These are phyloP conservation scores for Ciborinia camelliae DNA, from an alignment of 2,329 filamentous ascomycete genomes.

Conservation along the genomic window DNA sequence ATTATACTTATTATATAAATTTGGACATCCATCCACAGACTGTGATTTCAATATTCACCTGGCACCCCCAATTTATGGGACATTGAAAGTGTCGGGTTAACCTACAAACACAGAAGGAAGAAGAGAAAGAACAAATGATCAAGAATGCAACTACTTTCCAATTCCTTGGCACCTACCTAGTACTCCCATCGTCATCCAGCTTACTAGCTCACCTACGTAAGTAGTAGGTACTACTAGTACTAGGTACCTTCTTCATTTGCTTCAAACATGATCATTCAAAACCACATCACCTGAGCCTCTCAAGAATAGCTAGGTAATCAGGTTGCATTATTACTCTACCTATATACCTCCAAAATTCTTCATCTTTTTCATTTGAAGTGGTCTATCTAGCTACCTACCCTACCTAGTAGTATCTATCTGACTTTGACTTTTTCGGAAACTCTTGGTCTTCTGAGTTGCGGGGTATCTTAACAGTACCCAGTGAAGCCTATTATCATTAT, in stretches of 20 bases:
- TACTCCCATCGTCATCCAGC: background rate
- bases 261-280: background rate
- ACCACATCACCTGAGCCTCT: background rate
- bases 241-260: background rate
- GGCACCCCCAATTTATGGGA: too few species aligned
- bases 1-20: too few species aligned
- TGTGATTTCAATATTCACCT: too few species aligned
- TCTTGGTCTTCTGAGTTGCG: background rate
- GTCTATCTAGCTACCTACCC: too few species aligned
- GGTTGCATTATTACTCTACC: background rate
- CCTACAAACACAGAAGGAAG: background rate
- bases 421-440: background rate
- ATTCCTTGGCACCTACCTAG: too few species aligned
- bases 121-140: background rate
- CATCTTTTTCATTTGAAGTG: background rate
- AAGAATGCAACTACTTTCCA: background rate
- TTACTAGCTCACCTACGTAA: background rate
- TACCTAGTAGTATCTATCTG: background rate
- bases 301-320: background rate
- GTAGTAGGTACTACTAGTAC: background rate
- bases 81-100: background rate
- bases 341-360: background rate
- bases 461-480: background rate
- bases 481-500: background rate
- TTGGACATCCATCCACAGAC: too few species aligned